A percentile compares a stretch with the other conserved stretches of the same genome.
phyloP scores from a whole-genome alignment of 2,329 filamentous ascomycete species.

The Colletotrichum simmondsii region DNA sequence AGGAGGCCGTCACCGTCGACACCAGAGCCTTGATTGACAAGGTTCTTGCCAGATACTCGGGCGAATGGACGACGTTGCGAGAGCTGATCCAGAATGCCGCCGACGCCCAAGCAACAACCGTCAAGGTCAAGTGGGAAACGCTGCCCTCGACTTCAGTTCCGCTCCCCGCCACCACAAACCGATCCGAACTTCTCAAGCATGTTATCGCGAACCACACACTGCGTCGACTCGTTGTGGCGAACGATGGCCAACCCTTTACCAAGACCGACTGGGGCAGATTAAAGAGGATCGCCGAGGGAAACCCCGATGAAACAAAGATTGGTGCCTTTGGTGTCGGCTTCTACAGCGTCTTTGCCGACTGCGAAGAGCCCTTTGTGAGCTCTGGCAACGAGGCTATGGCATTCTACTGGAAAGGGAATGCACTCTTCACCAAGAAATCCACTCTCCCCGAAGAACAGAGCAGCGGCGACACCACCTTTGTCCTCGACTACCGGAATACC shows the following conservation, averaged over 20 bases:
- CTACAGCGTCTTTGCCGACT: constrained; percentile 98
- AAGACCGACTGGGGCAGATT: constrained; percentile 92
- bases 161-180: constrained; percentile 71
- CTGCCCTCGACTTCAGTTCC: constrained; percentile 83
- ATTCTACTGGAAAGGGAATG: constrained; percentile 99
- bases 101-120: constrained; percentile 90
- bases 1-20: constrained; percentile 98
- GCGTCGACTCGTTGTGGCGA: constrained; percentile 87
- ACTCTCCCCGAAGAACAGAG: constrained; percentile 75
- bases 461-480: constrained; percentile 85
- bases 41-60: constrained; percentile 93
- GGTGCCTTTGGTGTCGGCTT: constrained; percentile 98
- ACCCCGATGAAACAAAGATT: constrained; percentile 98
- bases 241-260: constrained; percentile 89
- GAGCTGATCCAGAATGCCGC: constrained; percentile 99
- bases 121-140: constrained; percentile 93
- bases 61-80: constrained; percentile 90
- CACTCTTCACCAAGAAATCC: constrained; percentile 89
- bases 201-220: constrained; percentile 86
- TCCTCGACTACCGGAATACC: constrained; percentile 91
- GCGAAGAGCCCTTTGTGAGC: constrained; percentile 96
- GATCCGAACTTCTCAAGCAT: constrained; percentile 82
- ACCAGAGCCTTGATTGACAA: constrained; percentile 98
- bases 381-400: constrained; percentile 95
- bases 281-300: constrained; percentile 98